Percentiles rank a stretch among this genome's conserved stretches.
These are phyloP conservation scores for Solanum neorickii DNA, from an alignment of 257 asterid genomes.

Conservation along the genomic window DNA sequence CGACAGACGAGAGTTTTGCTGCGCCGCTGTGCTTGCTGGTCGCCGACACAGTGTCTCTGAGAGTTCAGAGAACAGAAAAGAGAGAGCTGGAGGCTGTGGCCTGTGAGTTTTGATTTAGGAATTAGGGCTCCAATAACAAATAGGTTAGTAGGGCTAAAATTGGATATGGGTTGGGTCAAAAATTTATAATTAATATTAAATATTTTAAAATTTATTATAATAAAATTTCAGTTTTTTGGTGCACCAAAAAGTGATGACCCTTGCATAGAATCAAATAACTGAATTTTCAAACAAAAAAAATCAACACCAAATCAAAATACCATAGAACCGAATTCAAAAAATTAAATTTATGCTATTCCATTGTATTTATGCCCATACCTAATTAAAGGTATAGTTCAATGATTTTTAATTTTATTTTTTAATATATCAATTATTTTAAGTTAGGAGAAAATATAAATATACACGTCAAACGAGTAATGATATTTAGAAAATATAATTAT, in stretches of 20 bases:
- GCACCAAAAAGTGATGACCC: not conserved
- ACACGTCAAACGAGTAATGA: not conserved
- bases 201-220: too few species aligned
- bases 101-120: not conserved
- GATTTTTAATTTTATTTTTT: too few species aligned
- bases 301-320: not conserved
- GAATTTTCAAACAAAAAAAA: too few species aligned
- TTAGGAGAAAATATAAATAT: not conserved
- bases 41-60: not conserved
- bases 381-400: not conserved
- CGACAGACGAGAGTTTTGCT: not conserved
- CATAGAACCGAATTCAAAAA: too few species aligned
- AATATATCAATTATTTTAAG: not conserved
- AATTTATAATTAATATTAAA: too few species aligned
- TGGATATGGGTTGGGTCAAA: not conserved
- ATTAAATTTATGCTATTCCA: not conserved
- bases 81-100: not conserved
- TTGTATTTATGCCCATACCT: not conserved
- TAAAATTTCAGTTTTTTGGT: too few species aligned
- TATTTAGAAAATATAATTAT: too few species aligned
- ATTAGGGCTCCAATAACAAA: not conserved
- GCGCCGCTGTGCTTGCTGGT: not conserved
- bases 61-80: not conserved
- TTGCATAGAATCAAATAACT: not conserved
- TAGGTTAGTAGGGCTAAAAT: not conserved